Base-by-base conservation (phyloP, 495 filamentous ascomycete species). In the Aspergillus baeticus region DNA sequence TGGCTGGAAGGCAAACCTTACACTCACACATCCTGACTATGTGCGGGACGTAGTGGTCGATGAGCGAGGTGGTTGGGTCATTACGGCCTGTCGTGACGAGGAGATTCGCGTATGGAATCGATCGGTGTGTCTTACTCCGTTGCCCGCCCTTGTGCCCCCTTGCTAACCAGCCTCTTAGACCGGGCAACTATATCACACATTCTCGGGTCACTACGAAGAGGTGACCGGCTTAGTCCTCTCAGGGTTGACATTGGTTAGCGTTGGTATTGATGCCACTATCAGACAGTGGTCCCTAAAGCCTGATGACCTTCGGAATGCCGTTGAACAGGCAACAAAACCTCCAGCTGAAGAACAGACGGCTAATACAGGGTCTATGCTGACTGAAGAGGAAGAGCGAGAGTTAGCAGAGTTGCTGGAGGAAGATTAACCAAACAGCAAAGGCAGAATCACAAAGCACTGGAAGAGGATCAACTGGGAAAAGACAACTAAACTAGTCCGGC, bases 61-160 rank as follows among this genome's bases (percentile, higher is more conserved):
- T 20, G 83, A 86, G 26, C 82, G 78, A 2, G 84, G 84, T 3
- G 81, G 86, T n/a, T 92, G 88, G 87, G 81, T 93, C n/a, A 75
- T 96, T 18, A 97, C 92, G 0, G 92, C 86, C 0, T 96, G 94
- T 54, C 75, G 94, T 52, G 91, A 96, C 65, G 94, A 98, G 71
- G 85, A 95, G 55, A 80, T 98, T 45, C 87, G 93, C 56, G 82
- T 97, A 11, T 98, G 93, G 93, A 87, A 96, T 66, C 66, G 77
- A 69, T 76, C 73, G 37, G 81, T 83, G 67, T 56, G 79, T 72
- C 18, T 18, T 36, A 18, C 42, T 17, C 33, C 54, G 34, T 5
- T 51, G n/a, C 8, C 7, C 23, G 10, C 6, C 48, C 10, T 0
- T 23, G 1, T 36, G 26, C 21, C n/a, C 34, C 14, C 17, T 34